Percentiles rank a stretch among this genome's conserved stretches.
Evolutionary conservation across 2,329 filamentous ascomycete genomes (phyloP).

Genomic region (Botrytis elliptica): DNA sequence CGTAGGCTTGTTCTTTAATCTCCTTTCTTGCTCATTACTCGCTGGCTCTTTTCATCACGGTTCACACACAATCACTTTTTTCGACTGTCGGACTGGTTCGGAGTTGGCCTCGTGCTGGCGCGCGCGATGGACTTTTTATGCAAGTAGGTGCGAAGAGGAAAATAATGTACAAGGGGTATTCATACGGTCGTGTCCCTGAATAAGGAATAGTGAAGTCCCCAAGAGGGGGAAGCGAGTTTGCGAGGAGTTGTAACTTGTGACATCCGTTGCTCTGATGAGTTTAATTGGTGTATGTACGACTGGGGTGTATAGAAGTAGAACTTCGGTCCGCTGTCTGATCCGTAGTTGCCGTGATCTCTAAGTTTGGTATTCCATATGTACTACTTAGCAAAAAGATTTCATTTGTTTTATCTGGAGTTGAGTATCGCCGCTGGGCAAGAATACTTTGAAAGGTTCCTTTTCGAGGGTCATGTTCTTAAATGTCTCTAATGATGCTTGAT

Average conservation of each 20-base stretch:
- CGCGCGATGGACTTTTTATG: conserved; percentile 19
- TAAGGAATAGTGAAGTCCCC: conserved; percentile 12
- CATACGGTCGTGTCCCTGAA: conserved; percentile 13
- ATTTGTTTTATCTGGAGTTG: neutral
- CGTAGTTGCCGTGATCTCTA: conserved; percentile 9
- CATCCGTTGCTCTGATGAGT: conserved; percentile 12
- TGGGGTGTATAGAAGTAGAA: conserved; percentile 1
- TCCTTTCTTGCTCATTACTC: conserved; percentile 14
- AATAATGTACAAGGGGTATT: conserved; percentile 13
- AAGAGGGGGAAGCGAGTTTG: conserved; percentile 20
- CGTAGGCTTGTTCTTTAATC: neutral
- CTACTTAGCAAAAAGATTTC: neutral
- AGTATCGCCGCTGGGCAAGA: neutral
- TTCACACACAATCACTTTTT: neutral
- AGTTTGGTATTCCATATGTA: neutral
- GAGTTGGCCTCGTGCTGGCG: conserved; percentile 15
- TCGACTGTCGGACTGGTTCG: neutral
- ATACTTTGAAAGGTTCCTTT: neutral
- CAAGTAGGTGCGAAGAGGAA: conserved; percentile 14
- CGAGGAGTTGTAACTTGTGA: conserved; percentile 14
- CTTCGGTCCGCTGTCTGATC: conserved; percentile 17
- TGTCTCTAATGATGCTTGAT: conserved; percentile 18
- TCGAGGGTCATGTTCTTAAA: neutral
- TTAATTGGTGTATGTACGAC: conserved; percentile 21
- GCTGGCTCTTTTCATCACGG: conserved; percentile 12